Evolutionary conservation across 306 rosid genomes (phyloP).

Genomic region (Arachis hypogaea): DNA sequence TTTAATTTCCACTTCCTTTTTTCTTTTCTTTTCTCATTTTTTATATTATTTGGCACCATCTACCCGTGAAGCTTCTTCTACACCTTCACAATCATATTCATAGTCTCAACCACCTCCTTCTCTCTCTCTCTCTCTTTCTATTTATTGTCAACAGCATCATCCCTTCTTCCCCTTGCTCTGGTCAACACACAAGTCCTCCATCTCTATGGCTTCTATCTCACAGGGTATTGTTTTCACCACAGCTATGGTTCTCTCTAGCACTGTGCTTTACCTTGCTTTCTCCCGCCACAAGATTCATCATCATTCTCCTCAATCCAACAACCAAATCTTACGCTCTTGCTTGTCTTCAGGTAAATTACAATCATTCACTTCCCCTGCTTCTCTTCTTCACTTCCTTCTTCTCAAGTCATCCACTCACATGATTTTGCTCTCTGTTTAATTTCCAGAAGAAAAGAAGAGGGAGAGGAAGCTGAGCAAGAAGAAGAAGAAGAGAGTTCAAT

Average conservation of each 20-base stretch:
- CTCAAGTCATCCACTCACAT: neutral
- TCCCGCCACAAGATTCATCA: constrained; percentile 26
- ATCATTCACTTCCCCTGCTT: neutral
- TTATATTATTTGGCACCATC: neutral
- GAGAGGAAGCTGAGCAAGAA: constrained; percentile 43
- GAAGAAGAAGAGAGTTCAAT: constrained; percentile 75
- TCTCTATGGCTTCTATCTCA: constrained; percentile 53
- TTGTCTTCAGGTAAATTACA: constrained; percentile 57
- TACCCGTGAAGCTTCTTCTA: neutral
- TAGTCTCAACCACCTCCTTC: neutral
- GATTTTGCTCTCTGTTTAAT: no score
- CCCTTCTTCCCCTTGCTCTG: neutral
- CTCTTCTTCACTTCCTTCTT: no score
- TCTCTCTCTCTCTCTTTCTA: neutral
- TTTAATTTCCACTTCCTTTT: neutral
- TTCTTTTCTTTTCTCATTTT: neutral
- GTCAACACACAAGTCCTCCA: constrained; percentile 10
- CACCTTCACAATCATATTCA: neutral
- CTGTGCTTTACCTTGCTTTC: constrained; percentile 50
- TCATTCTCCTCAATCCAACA: constrained; percentile 29
- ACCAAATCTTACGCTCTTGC: constrained; percentile 57
- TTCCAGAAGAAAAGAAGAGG: constrained; percentile 52
- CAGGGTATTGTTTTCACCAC: constrained; percentile 57
- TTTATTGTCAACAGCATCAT: neutral
- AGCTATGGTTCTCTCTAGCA: constrained; percentile 59